phyloP scores from a whole-genome alignment of 768 basidiomycete species.

The Phylloporus arenicola region DNA sequence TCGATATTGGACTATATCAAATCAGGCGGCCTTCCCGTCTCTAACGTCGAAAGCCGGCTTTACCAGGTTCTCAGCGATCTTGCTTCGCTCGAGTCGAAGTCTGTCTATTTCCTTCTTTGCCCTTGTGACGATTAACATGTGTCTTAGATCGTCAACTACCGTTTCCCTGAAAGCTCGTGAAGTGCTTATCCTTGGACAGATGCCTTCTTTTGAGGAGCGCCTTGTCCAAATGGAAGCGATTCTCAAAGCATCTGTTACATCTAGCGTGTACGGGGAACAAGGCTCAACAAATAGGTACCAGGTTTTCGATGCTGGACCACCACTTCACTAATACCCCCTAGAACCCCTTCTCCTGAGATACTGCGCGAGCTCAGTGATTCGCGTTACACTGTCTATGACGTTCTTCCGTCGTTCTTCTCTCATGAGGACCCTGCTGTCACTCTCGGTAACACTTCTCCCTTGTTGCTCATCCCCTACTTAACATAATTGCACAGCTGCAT shows the following conservation, averaged over 20 bases:
- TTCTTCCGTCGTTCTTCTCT: slow-evolving; percentile 92
- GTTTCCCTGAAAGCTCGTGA: slow-evolving; percentile 95
- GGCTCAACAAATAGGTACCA: slow-evolving; percentile 54
- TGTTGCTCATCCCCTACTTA: neutral
- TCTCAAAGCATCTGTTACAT: slow-evolving; percentile 80
- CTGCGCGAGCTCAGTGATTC: slow-evolving; percentile 94
- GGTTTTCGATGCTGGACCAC: neutral
- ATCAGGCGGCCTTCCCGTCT: slow-evolving; percentile 66
- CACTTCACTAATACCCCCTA: slow-evolving; percentile 24
- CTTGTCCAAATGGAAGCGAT: slow-evolving; percentile 91
- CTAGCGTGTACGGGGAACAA: slow-evolving; percentile 86
- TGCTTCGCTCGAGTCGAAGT: slow-evolving; percentile 87
- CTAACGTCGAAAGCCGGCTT: slow-evolving; percentile 66
- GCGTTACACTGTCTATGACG: slow-evolving; percentile 94
- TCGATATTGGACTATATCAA: slow-evolving; percentile 89
- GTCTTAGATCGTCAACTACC: slow-evolving; percentile 72
- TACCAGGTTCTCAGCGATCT: slow-evolving; percentile 75
- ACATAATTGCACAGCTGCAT: slow-evolving; percentile 56
- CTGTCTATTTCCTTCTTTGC: slow-evolving; percentile 22
- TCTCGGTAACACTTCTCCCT: slow-evolving; percentile 51
- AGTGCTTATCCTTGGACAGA: slow-evolving; percentile 90
- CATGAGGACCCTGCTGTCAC: slow-evolving; percentile 80
- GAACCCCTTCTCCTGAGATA: slow-evolving; percentile 80
- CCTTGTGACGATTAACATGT: slow-evolving; percentile 2
- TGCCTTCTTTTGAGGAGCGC: slow-evolving; percentile 97